phyloP scores from a whole-genome alignment of 306 rosid genomes.

The Abrus precatorius region DNA sequence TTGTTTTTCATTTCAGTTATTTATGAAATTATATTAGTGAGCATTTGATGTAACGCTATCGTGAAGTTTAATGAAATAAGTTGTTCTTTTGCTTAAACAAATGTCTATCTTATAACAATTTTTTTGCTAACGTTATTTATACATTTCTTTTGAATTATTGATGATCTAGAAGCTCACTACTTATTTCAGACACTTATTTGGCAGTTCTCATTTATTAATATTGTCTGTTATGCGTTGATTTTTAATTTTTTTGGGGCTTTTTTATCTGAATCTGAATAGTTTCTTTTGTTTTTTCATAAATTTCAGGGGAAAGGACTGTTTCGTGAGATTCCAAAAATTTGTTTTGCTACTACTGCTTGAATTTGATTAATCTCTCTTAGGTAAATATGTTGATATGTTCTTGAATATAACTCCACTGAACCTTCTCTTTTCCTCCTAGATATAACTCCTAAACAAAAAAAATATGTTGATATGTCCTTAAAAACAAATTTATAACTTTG shows the following conservation, averaged over 20 bases:
- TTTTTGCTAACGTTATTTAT: background rate
- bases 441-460: no score
- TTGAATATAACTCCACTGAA: no score
- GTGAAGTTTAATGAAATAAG: constrained; percentile 75
- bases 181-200: background rate
- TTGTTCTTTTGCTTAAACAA: constrained; percentile 69
- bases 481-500: background rate
- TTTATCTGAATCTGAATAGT: background rate
- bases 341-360: background rate
- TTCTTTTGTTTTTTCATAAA: background rate
- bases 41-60: constrained; percentile 70
- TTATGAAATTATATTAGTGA: constrained; percentile 44
- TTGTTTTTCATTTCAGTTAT: constrained; percentile 31
- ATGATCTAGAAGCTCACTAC: background rate
- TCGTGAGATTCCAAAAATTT: background rate
- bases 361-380: constrained; percentile 8
- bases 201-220: background rate
- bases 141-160: no score
- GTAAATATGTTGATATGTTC: background rate
- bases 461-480: background rate
- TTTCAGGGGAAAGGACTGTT: background rate
- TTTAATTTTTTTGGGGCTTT: background rate
- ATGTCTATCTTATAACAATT: constrained; percentile 41
- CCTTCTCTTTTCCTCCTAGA: no score
- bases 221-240: background rate